Percentiles rank a stretch among this genome's conserved stretches.
Conservation (phyloP, 2,329 filamentous ascomycete species). For the Hypoxylon sp. region DNA sequence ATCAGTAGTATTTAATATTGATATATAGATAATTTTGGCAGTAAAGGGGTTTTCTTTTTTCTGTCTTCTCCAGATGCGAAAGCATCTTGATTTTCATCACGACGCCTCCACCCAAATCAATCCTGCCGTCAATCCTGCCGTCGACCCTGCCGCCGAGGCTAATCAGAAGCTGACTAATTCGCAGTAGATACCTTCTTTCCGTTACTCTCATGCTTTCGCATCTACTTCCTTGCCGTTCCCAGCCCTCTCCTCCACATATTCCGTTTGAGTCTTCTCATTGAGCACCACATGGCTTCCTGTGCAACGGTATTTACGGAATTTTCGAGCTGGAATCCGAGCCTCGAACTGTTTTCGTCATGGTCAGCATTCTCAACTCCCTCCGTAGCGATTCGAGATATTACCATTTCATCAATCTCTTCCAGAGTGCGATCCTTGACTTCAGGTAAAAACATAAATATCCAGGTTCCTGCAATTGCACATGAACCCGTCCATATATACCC, state of each 20-base stretch:
- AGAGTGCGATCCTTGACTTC: slow-evolving; percentile 68
- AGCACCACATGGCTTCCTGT: slow-evolving; percentile 51
- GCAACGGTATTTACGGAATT: slow-evolving; percentile 57
- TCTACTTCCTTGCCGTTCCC: slow-evolving; percentile 5
- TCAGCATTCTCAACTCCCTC: background rate
- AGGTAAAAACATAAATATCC: slow-evolving; percentile 66
- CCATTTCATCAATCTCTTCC: slow-evolving; percentile 71
- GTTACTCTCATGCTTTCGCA: slow-evolving; percentile 23
- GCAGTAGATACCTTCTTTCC: background rate
- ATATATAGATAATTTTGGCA: too few species aligned
- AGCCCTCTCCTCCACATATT: slow-evolving; percentile 41
- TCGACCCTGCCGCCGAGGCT: background rate
- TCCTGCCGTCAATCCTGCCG: background rate
- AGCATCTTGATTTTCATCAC: too few species aligned
- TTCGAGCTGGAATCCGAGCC: slow-evolving; percentile 56
- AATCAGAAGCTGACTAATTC: background rate
- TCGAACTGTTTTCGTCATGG: slow-evolving; percentile 53
- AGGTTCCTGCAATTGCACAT: slow-evolving; percentile 54
- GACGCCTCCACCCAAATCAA: background rate
- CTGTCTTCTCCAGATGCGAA: too few species aligned
- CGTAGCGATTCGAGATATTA: slow-evolving; percentile 44
- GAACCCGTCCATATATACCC: slow-evolving; percentile 68
- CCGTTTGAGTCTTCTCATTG: slow-evolving; percentile 44
- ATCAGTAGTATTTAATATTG: background rate
- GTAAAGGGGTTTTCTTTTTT: too few species aligned